Base-by-base conservation (phyloP, 768 basidiomycete genomes). In the Russula sp. region DNA sequence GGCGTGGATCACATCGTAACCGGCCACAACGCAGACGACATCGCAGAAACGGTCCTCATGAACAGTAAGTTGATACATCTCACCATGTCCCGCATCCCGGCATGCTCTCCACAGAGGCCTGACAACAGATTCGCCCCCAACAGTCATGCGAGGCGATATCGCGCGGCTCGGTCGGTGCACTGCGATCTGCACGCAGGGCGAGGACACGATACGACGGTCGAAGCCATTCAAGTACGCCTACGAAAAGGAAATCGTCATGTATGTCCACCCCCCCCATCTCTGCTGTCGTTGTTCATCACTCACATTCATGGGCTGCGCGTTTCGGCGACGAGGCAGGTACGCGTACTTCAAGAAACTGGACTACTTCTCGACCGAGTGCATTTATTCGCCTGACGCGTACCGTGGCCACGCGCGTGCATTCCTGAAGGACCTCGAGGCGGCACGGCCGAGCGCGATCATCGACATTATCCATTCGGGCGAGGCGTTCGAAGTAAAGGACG, bases 161-260 rank as follows among this genome's bases (percentile, higher is more conserved):
- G 92, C 95, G 16, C 84, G 97, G 44, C 80, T 99, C 13, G 91
- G 92, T 4, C 82, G 97, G 56, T 98, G 97, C 75, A 98, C 96
- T 1, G 79, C 86, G 44, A 95, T 99, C 64, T 96, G 93, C 62
- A 99, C 97, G 0, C 87, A 94, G 72, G 94, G 94, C 45, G 96
- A 97, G 73, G 94, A 97, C 70, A 95, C 94, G 1, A 98, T 98
- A 73, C 92, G 87, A 73, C 84, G 97, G 61, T 94, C 91, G 54
- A 99, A 99, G 76, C 97, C 97, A n/a, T 98, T 99, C 82, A 98
- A 98, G 73, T 99, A 98, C 71, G 89, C 94, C 0, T 98, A 98
- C 70, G 97, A 99, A 78, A 99, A 99, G 76, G 97, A 99, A 77
- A 98, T 99, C 37, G 97, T 99, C 66, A 98, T 99, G 97, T 93